Evolutionary conservation across 1,284 basidiomycete genomes (phyloP).

Genomic region (Sporisorium graminicola): DNA sequence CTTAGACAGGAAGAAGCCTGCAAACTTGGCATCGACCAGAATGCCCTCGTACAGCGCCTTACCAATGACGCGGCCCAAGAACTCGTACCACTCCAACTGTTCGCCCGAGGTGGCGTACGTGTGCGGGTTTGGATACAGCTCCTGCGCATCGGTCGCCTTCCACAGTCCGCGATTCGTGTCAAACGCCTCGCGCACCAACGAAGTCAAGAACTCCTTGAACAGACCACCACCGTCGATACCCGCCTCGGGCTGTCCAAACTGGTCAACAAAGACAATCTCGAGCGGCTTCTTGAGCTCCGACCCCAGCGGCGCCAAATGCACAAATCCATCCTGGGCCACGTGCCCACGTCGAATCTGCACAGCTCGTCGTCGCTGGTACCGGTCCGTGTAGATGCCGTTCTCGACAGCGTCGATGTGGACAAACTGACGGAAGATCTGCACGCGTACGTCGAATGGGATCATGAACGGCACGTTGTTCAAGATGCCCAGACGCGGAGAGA

Average conservation of each 20-base stretch:
- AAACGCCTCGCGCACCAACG: conserved; percentile 84
- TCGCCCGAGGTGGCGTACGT: conserved; percentile 62
- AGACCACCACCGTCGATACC: conserved; percentile 96
- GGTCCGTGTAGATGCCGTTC: conserved; percentile 31
- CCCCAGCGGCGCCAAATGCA: conserved; percentile 76
- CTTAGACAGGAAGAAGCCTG: conserved; percentile 92
- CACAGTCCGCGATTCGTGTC: conserved; percentile 94
- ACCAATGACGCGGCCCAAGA: conserved; percentile 91
- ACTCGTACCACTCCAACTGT: conserved; percentile 83
- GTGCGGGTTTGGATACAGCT: conserved; percentile 92
- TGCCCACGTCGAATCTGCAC: conserved; percentile 80
- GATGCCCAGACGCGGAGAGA: conserved; percentile 87
- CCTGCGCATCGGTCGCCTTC: conserved; percentile 88
- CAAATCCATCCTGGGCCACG: conserved; percentile 89
- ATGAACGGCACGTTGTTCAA: conserved; percentile 97
- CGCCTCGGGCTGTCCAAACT: conserved; percentile 86
- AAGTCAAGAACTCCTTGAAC: conserved; percentile 96
- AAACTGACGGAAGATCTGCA: conserved; percentile 79
- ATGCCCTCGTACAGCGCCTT: conserved; percentile 98
- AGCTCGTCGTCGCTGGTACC: conserved; percentile 37
- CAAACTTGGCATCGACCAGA: conserved; percentile 93
- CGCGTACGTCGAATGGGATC: conserved; percentile 90
- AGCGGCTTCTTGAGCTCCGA: conserved; percentile 82
- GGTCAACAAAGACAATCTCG: conserved; percentile 89
- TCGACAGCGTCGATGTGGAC: conserved; percentile 53